phyloP scores from a whole-genome alignment of 148 eudicot species.

The Fagopyrum esculentum region DNA sequence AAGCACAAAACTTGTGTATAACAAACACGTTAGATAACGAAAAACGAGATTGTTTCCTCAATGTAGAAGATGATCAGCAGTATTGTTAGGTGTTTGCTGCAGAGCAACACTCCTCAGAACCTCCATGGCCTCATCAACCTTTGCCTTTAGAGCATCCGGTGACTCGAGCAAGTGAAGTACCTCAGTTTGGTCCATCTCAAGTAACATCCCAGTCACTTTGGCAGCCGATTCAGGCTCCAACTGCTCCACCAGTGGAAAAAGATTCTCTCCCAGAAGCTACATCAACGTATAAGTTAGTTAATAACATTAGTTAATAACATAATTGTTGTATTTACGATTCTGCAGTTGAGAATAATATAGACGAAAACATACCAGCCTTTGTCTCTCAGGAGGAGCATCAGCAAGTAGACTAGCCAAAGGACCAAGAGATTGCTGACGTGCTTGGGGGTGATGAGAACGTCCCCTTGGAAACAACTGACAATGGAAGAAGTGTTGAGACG shows the following conservation, averaged over 20 bases:
- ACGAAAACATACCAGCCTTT: slow-evolving; percentile 56
- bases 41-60: background rate
- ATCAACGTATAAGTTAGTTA: background rate
- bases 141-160: slow-evolving; percentile 60
- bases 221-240: slow-evolving; percentile 63
- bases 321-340: background rate
- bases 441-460: slow-evolving; percentile 50
- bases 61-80: background rate
- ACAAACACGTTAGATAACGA: background rate
- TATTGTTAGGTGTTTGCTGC: slow-evolving; percentile 21
- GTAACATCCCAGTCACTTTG: slow-evolving; percentile 80
- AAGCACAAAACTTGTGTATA: background rate
- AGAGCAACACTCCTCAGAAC: slow-evolving; percentile 57
- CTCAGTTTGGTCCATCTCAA: slow-evolving; percentile 82
- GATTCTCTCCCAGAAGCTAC: slow-evolving; percentile 71
- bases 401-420: slow-evolving; percentile 75
- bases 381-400: slow-evolving; percentile 59
- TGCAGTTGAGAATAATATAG: too few relatives aligned
- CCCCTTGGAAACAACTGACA: slow-evolving; percentile 72
- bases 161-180: slow-evolving; percentile 71
- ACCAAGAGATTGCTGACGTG: slow-evolving; percentile 47
- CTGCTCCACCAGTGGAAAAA: slow-evolving; percentile 73
- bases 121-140: slow-evolving; percentile 77
- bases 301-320: too few relatives aligned
- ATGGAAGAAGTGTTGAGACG: background rate